Evolutionary conservation across 352 stramenopile genomes (phyloP).

Genomic region (Phytopythium cucurbitacearum): DNA sequence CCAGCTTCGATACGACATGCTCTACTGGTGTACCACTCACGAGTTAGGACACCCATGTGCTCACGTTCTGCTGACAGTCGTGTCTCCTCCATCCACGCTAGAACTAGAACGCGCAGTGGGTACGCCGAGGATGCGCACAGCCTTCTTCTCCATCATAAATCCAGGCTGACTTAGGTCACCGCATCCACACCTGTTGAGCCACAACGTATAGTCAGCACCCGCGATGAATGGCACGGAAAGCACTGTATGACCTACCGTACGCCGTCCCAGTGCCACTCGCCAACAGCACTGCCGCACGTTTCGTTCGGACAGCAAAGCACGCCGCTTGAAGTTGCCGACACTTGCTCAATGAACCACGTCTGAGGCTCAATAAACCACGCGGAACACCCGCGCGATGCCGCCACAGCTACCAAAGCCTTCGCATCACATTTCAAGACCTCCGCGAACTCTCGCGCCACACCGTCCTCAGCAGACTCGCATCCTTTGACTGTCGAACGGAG

Average conservation of each 20-base stretch:
- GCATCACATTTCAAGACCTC: slow-evolving; percentile 31
- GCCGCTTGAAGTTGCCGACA: slow-evolving; percentile 13
- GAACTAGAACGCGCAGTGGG: slow-evolving; percentile 22
- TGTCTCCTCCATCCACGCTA: not conserved
- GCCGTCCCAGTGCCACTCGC: slow-evolving; percentile 53
- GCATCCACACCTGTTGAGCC: slow-evolving; percentile 1
- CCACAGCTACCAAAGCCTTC: slow-evolving; percentile 15
- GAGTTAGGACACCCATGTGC: too few species aligned
- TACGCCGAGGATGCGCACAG: slow-evolving; percentile 46
- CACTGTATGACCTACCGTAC: slow-evolving; percentile 19
- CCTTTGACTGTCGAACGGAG: slow-evolving; percentile 10
- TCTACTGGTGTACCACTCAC: too few species aligned
- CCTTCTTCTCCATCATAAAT: slow-evolving; percentile 46
- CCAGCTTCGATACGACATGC: too few species aligned
- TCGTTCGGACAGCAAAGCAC: slow-evolving; percentile 39
- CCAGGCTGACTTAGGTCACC: slow-evolving; percentile 18
- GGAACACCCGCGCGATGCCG: slow-evolving; percentile 18
- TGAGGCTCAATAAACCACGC: slow-evolving; percentile 54
- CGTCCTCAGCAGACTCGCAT: slow-evolving; percentile 2
- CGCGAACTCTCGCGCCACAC: slow-evolving; percentile 13
- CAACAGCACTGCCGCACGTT: slow-evolving; percentile 28
- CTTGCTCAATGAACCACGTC: slow-evolving; percentile 32
- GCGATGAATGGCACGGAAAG: not conserved
- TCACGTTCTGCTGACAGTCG: too few species aligned
- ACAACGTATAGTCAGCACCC: not conserved